Evolutionary conservation across 2,329 filamentous ascomycete genomes (phyloP).

Genomic region (Dothidotthia symphoricarpi): DNA sequence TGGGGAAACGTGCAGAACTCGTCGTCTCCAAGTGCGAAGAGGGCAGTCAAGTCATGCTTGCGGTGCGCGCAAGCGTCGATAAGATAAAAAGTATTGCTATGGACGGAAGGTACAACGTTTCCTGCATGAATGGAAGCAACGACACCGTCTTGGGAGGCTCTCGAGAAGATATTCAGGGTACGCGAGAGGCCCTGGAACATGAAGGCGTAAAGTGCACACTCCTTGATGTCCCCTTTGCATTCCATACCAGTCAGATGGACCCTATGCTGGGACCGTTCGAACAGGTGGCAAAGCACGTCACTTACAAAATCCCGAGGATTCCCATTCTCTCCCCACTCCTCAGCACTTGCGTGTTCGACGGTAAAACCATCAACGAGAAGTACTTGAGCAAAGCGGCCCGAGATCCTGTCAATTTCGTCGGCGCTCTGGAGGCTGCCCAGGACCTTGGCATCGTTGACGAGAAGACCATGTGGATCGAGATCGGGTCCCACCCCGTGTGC

Average conservation of each 20-base stretch:
- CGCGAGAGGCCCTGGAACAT: conserved; percentile 4
- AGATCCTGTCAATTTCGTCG: conserved; percentile 38
- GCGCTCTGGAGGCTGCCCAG: conserved; percentile 43
- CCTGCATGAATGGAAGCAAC: conserved; percentile 34
- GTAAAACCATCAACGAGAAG: too few species aligned
- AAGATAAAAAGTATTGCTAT: neutral
- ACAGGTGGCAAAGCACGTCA: conserved; percentile 28
- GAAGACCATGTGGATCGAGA: conserved; percentile 44
- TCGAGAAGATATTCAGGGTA: conserved; percentile 9
- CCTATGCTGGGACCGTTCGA: conserved; percentile 47
- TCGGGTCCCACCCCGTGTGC: conserved; percentile 52
- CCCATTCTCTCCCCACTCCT: conserved; percentile 50
- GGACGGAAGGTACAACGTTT: conserved; percentile 13
- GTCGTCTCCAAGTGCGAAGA: conserved; percentile 1
- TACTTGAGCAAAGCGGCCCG: conserved; percentile 28
- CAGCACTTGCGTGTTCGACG: too few species aligned
- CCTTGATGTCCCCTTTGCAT: conserved; percentile 21
- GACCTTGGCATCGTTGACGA: conserved; percentile 29
- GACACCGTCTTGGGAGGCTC: conserved; percentile 34
- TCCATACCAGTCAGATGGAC: conserved; percentile 36
- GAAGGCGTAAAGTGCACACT: conserved; percentile 9
- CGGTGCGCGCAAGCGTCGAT: conserved; percentile 1
- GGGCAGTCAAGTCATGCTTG: conserved; percentile 34
- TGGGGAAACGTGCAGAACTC: conserved; percentile 36
- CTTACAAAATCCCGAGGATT: conserved; percentile 13